Evolutionary conservation across 768 basidiomycete genomes (phyloP).

Genomic region (Nevesoporus exiguus): DNA sequence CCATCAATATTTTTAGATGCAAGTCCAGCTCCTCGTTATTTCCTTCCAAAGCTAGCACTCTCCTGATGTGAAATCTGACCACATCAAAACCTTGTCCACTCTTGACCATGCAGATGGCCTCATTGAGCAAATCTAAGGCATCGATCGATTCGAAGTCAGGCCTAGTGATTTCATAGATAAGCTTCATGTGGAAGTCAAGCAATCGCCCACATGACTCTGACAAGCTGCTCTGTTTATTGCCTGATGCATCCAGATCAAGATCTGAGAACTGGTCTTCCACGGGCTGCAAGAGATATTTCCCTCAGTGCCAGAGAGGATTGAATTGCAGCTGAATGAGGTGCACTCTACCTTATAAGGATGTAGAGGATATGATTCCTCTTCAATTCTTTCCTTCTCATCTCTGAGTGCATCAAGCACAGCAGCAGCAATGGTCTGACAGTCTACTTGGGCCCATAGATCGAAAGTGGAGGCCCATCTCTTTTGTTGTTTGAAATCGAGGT

Average conservation of each 20-base stretch:
- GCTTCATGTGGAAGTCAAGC: background rate
- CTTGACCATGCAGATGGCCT: background rate
- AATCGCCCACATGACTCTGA: background rate
- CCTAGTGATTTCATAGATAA: background rate
- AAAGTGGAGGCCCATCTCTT: conserved; percentile 5
- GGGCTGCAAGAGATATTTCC: too few species aligned
- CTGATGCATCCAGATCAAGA: background rate
- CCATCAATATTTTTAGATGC: background rate
- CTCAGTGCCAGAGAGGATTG: too few species aligned
- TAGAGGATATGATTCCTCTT: background rate
- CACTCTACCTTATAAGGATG: background rate
- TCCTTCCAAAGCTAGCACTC: background rate
- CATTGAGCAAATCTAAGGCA: background rate
- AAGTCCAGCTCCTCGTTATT: background rate
- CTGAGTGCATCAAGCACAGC: background rate
- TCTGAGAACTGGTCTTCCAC: too few species aligned
- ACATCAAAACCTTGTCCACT: background rate
- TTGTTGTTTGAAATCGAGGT: conserved; percentile 1
- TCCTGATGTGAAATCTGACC: background rate
- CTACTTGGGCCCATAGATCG: conserved; percentile 7
- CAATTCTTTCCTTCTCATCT: background rate
- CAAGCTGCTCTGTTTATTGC: background rate
- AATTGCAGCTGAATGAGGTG: too few species aligned
- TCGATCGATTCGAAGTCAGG: background rate
- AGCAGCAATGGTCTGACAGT: conserved; percentile 7